These are phyloP conservation scores for Amphirosellinia nigrospora DNA, from an alignment of 495 filamentous ascomycete genomes.

Conservation along the genomic window DNA sequence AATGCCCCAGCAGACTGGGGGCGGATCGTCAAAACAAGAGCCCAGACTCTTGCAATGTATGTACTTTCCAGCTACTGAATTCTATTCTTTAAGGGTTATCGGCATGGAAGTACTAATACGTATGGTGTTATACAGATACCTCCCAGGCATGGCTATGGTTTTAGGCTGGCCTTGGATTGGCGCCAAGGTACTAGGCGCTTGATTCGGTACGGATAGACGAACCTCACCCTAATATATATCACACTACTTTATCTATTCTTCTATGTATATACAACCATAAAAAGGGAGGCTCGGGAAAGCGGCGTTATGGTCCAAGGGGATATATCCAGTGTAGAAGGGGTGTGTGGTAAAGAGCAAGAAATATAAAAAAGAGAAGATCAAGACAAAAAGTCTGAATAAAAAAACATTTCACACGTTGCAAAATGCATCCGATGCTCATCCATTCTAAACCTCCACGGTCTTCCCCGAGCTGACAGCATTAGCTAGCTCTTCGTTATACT, in stretches of 20 bases:
- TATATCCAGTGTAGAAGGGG: constrained; percentile 13
- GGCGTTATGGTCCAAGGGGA: background rate
- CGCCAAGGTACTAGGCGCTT: background rate
- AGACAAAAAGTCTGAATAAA: background rate
- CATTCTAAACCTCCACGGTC: background rate
- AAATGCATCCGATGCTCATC: background rate
- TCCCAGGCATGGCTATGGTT: constrained; percentile 31
- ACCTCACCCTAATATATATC: background rate
- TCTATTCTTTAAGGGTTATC: background rate
- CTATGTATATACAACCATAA: constrained; percentile 23
- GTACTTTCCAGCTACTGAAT: background rate
- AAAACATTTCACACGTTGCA: constrained; percentile 7
- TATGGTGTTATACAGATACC: constrained; percentile 26
- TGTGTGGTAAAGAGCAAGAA: background rate
- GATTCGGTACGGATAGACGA: background rate
- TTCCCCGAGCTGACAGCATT: background rate
- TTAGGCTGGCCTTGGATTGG: constrained; percentile 31
- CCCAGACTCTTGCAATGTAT: background rate
- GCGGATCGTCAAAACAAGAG: constrained; percentile 28
- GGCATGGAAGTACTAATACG: background rate
- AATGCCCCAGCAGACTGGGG: constrained; percentile 32
- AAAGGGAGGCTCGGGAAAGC: background rate
- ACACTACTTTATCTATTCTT: constrained; percentile 24
- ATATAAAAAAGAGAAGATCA: constrained; percentile 2
- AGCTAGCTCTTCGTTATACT: constrained; percentile 26